Conservation (phyloP, 495 filamentous ascomycete species). For the Podospora bellae-mahoneyi region DNA sequence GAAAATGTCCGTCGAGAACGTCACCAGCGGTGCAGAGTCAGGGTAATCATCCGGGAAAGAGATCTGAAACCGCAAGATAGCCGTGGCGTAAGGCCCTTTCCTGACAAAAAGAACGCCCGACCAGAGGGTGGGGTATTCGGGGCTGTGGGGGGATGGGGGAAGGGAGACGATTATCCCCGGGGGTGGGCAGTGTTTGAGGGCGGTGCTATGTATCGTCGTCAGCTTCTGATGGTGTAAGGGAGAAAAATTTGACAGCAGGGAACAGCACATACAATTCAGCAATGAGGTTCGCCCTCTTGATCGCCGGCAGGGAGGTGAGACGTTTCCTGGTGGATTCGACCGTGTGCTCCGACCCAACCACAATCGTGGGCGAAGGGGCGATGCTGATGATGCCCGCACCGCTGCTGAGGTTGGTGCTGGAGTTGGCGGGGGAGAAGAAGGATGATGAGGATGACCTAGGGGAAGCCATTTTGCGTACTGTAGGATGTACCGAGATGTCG, state of each 20-base stretch:
- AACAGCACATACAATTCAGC: slow-evolving; percentile 63
- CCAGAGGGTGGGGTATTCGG: slow-evolving; percentile 77
- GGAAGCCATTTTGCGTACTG: not conserved
- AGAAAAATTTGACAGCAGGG: no score
- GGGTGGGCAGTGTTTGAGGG: slow-evolving; percentile 75
- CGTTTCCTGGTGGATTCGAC: slow-evolving; percentile 3
- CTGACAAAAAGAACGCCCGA: slow-evolving; percentile 86
- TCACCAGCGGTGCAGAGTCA: slow-evolving; percentile 72
- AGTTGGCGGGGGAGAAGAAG: not conserved
- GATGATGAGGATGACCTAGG: not conserved
- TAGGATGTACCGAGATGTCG: no score
- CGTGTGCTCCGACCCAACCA: not conserved
- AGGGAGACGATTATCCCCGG: slow-evolving; percentile 82
- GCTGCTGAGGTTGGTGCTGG: not conserved
- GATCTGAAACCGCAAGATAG: slow-evolving; percentile 85
- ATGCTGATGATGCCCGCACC: not conserved
- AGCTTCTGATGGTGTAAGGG: no score
- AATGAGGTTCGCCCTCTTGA: slow-evolving; percentile 61
- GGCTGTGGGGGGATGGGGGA: slow-evolving; percentile 38
- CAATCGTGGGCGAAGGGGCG: not conserved
- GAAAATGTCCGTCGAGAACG: slow-evolving; percentile 86
- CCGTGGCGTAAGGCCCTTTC: slow-evolving; percentile 86
- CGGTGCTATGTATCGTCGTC: slow-evolving; percentile 53
- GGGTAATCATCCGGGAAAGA: slow-evolving; percentile 83
- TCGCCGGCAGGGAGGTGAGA: slow-evolving; percentile 32